These are phyloP conservation scores for Solanum clarkiae DNA, from an alignment of 257 asterid genomes.

Conservation along the genomic window DNA sequence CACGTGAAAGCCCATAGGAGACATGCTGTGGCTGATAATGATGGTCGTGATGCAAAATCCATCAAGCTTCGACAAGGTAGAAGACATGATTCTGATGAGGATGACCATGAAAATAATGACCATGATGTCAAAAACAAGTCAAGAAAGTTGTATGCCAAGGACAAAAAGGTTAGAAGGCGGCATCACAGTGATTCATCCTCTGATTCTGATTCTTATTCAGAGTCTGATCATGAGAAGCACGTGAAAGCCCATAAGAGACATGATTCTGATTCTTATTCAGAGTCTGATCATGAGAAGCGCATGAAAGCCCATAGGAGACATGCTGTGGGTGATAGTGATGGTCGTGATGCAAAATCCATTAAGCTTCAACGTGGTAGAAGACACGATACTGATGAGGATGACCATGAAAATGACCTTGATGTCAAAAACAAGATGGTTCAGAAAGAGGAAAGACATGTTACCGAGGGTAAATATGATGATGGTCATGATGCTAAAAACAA, in stretches of 20 bases:
- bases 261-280: slow-evolving; percentile 22
- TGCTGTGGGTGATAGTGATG: slow-evolving; percentile 8
- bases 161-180: slow-evolving; percentile 13
- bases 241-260: slow-evolving; percentile 13
- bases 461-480: neutral
- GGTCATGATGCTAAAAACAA: neutral
- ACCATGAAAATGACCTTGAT: neutral
- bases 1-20: slow-evolving; percentile 12
- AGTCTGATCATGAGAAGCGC: slow-evolving; percentile 21
- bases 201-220: slow-evolving; percentile 29
- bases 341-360: slow-evolving; percentile 1
- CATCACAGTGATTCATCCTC: slow-evolving; percentile 23
- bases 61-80: neutral
- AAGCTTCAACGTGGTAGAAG: neutral
- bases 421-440: neutral
- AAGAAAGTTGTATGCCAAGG: slow-evolving; percentile 24
- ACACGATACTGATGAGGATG: slow-evolving; percentile 14
- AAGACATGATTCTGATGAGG: slow-evolving; percentile 16
- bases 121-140: neutral
- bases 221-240: slow-evolving; percentile 19
- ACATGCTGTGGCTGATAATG: slow-evolving; percentile 7
- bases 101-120: neutral
- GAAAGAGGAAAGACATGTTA: slow-evolving; percentile 8
- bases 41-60: slow-evolving; percentile 4
- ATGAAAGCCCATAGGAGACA: slow-evolving; percentile 13